Evolutionary conservation across 2,329 filamentous ascomycete genomes (phyloP).

Genomic region (Pochonia chlamydosporia): DNA sequence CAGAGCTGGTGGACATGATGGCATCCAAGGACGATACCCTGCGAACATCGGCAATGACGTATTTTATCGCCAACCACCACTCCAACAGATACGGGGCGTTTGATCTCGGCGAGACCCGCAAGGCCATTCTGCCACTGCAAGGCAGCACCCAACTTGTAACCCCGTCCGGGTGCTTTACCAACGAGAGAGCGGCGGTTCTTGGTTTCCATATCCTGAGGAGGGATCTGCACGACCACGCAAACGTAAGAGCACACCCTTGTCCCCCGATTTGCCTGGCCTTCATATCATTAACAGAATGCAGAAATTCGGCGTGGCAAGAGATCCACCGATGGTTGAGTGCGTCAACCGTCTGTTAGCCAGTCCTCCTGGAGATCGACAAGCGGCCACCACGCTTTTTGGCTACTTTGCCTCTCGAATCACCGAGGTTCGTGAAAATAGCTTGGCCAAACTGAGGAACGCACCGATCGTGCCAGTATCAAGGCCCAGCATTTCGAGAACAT

Average conservation of each 20-base stretch:
- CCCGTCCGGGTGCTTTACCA: conserved; percentile 76
- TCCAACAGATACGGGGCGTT: conserved; percentile 68
- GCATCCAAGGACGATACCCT: conserved; percentile 51
- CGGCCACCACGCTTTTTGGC: conserved; percentile 68
- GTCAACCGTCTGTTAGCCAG: conserved; percentile 65
- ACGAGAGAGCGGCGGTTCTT: conserved; percentile 68
- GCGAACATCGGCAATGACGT: conserved; percentile 67
- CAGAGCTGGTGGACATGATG: conserved; percentile 75
- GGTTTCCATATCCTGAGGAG: conserved; percentile 72
- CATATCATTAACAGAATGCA: conserved; percentile 17
- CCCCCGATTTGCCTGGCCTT: neutral
- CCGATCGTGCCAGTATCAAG: conserved; percentile 64
- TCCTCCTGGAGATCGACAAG: conserved; percentile 61
- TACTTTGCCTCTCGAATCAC: conserved; percentile 76
- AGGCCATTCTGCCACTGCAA: conserved; percentile 67
- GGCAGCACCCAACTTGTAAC: conserved; percentile 61
- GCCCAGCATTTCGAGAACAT: conserved; percentile 19
- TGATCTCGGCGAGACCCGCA: conserved; percentile 48
- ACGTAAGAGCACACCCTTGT: conserved; percentile 24
- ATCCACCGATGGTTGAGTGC: conserved; percentile 75
- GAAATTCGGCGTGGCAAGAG: conserved; percentile 78
- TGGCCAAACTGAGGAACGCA: conserved; percentile 56
- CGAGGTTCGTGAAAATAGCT: conserved; percentile 61
- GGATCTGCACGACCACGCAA: conserved; percentile 74
- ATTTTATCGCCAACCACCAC: conserved; percentile 77